A percentile compares a stretch with the other conserved stretches of the same genome.
phyloP scores from a whole-genome alignment of 2,329 filamentous ascomycete species.

The Epichloe scottii region DNA sequence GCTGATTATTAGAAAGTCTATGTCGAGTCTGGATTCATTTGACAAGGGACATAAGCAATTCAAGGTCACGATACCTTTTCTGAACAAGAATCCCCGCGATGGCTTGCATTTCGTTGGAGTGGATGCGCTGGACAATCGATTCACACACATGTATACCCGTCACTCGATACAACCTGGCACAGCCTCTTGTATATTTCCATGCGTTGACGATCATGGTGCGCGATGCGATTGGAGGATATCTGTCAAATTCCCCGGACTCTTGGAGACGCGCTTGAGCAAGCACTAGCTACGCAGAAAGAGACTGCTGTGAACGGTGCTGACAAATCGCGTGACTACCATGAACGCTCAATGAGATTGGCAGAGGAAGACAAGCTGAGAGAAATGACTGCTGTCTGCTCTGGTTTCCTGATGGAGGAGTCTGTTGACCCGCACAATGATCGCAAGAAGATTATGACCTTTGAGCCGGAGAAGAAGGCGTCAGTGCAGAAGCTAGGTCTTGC shows the following conservation, averaged over 20 bases:
- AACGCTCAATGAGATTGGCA: conserved; percentile 32
- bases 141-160: conserved; percentile 83
- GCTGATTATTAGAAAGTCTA: conserved; percentile 33
- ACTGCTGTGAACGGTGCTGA: conserved; percentile 17
- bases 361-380: conserved; percentile 82
- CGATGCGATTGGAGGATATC: conserved; percentile 81
- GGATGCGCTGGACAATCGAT: conserved; percentile 65
- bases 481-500: conserved; percentile 89
- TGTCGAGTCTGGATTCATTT: conserved; percentile 16
- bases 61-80: conserved; percentile 59
- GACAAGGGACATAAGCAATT: conserved; percentile 33
- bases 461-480: conserved; percentile 60
- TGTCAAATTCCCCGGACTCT: conserved; percentile 73
- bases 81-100: conserved; percentile 63
- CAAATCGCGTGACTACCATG: conserved; percentile 28
- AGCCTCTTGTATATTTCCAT: conserved; percentile 82
- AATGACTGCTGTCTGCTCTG: conserved; percentile 82
- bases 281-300: conserved; percentile 28
- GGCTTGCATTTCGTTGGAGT: conserved; percentile 87
- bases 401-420: conserved; percentile 73
- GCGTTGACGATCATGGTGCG: conserved; percentile 72
- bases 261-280: conserved; percentile 56
- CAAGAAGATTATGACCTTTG: conserved; percentile 82
- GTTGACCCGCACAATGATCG: conserved; percentile 63
- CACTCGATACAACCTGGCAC: conserved; percentile 68